These are phyloP conservation scores for Gaeumannomyces tritici DNA, from an alignment of 2,329 filamentous ascomycete genomes.

Conservation along the genomic window DNA sequence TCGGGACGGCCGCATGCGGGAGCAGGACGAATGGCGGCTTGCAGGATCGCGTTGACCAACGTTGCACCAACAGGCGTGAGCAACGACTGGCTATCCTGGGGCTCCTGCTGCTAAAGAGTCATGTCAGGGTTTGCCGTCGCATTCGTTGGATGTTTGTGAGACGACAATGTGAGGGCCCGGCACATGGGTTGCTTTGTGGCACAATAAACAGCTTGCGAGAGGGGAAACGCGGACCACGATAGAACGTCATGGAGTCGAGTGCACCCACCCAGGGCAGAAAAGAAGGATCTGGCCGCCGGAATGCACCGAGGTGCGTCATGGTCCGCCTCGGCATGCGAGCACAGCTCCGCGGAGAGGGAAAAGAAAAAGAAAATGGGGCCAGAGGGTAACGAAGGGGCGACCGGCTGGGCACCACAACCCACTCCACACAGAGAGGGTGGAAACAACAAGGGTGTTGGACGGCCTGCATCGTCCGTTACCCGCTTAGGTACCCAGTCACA, in stretches of 20 bases:
- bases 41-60: not conserved
- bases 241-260: not conserved
- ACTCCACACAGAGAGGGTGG: not conserved
- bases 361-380: not conserved
- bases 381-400: not conserved
- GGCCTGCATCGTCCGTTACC: not conserved
- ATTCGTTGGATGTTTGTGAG: not conserved
- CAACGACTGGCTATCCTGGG: not conserved
- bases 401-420: not conserved
- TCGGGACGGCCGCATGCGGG: constrained; percentile 3
- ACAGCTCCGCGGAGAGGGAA: not conserved
- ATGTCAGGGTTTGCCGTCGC: not conserved
- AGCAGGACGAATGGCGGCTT: not conserved
- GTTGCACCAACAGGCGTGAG: not conserved
- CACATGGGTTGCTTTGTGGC: not conserved
- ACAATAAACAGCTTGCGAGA: not conserved
- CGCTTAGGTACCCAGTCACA: not conserved
- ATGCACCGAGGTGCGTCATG: not conserved
- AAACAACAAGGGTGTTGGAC: not conserved
- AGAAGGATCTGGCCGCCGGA: not conserved
- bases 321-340: not conserved
- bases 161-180: not conserved
- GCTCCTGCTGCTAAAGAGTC: not conserved
- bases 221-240: not conserved
- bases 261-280: not conserved